These are phyloP conservation scores for Zoysia matrella DNA, from an alignment of 202 grass and related monocot species.

Conservation along the genomic window DNA sequence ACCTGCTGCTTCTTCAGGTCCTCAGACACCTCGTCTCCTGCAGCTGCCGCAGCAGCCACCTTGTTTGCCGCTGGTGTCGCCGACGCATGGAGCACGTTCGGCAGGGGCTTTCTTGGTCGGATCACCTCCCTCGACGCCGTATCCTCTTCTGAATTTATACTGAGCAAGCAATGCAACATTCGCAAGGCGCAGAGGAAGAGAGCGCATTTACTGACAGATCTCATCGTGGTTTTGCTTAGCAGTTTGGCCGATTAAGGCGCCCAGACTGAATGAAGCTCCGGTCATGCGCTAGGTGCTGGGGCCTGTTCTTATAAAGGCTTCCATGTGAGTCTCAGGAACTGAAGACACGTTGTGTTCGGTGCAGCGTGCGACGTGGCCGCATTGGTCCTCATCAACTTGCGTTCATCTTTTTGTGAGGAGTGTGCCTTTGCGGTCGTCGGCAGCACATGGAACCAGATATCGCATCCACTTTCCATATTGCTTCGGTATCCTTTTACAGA, in stretches of 20 bases:
- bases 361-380: constrained; percentile 10
- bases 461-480: neutral
- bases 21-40: neutral
- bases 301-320: constrained; percentile 13
- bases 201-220: constrained; percentile 12
- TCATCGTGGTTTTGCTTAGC: constrained; percentile 33
- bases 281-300: neutral
- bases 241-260: neutral
- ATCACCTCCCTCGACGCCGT: constrained; percentile 5
- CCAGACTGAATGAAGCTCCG: neutral
- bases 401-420: neutral
- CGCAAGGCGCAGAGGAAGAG: constrained; percentile 41
- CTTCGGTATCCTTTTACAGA: neutral
- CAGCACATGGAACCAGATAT: constrained; percentile 37
- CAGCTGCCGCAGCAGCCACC: neutral
- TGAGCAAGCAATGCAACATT: constrained; percentile 38
- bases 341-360: neutral
- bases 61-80: neutral
- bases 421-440: neutral
- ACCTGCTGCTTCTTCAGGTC: constrained; percentile 49
- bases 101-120: constrained; percentile 40
- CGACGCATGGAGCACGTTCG: neutral
- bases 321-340: constrained; percentile 20
- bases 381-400: neutral
- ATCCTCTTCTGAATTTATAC: neutral